phyloP scores from a whole-genome alignment of 2,329 filamentous ascomycete genomes.

The Mycosphaerella sp. region DNA sequence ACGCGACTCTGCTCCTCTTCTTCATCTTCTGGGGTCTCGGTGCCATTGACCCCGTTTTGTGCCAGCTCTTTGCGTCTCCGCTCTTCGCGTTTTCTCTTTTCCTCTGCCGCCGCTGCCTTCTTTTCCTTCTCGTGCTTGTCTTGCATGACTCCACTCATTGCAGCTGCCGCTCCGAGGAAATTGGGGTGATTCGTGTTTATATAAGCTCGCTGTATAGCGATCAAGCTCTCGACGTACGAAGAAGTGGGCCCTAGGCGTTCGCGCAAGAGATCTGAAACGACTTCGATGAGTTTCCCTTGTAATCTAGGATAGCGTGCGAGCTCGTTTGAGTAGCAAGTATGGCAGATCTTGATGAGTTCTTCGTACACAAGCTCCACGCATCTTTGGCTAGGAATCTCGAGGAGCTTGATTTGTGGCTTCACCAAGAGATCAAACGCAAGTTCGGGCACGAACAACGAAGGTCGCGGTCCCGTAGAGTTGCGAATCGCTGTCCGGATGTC shows the following conservation, averaged over 20 bases:
- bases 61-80: slow-evolving; percentile 71
- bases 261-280: slow-evolving; percentile 89
- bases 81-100: slow-evolving; percentile 78
- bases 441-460: slow-evolving; percentile 94
- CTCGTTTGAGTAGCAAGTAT: slow-evolving; percentile 94
- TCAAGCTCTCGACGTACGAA: slow-evolving; percentile 88
- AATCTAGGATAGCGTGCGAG: slow-evolving; percentile 85
- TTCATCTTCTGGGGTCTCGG: slow-evolving; percentile 59
- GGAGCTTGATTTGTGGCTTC: slow-evolving; percentile 95
- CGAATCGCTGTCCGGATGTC: slow-evolving; percentile 97
- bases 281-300: slow-evolving; percentile 95
- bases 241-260: slow-evolving; percentile 88
- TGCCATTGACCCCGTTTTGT: slow-evolving; percentile 62
- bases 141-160: slow-evolving; percentile 94
- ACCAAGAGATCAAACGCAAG: slow-evolving; percentile 96
- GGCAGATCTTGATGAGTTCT: slow-evolving; percentile 98
- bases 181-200: slow-evolving; percentile 99
- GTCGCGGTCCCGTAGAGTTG: slow-evolving; percentile 92
- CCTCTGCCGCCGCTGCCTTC: slow-evolving; percentile 70
- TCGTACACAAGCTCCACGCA: slow-evolving; percentile 98
- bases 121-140: slow-evolving; percentile 93
- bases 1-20: slow-evolving; percentile 47
- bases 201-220: slow-evolving; percentile 94
- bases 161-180: slow-evolving; percentile 90
- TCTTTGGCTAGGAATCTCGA: slow-evolving; percentile 89